Conservation (phyloP, 2,329 filamentous ascomycete species). For the Didymella segeticola region DNA sequence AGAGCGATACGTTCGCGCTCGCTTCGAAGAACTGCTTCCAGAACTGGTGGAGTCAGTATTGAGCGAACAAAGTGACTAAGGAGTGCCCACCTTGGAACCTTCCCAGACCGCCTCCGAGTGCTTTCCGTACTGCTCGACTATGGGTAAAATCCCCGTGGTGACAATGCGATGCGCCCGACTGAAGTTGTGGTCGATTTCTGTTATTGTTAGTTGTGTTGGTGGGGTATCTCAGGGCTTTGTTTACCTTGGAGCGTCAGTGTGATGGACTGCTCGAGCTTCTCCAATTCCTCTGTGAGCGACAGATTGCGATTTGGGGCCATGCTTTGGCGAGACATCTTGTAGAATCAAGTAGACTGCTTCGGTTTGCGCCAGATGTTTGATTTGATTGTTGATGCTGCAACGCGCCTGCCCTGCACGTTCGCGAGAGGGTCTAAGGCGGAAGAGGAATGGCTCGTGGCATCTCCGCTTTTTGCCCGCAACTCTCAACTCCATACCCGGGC, state of each 20-base stretch:
- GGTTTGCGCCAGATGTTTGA: background rate
- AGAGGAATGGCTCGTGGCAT: constrained; percentile 18
- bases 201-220: constrained; percentile 31
- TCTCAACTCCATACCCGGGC: background rate
- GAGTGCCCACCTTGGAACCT: constrained; percentile 76
- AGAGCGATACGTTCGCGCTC: constrained; percentile 94
- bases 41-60: constrained; percentile 65
- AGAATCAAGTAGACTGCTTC: background rate
- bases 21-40: constrained; percentile 99
- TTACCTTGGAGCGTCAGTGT: constrained; percentile 89
- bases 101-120: constrained; percentile 96
- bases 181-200: constrained; percentile 99
- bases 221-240: constrained; percentile 29
- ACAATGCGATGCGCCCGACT: constrained; percentile 96
- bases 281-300: constrained; percentile 91
- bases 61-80: background rate
- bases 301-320: constrained; percentile 63
- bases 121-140: constrained; percentile 94
- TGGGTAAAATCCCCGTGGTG: constrained; percentile 87
- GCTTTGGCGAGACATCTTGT: constrained; percentile 59
- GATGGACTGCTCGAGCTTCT: constrained; percentile 95
- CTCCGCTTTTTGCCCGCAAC: constrained; percentile 23
- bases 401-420: constrained; percentile 23
- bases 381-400: constrained; percentile 17
- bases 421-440: constrained; percentile 18